Evolutionary conservation across 192 early-diverging fungal species (phyloP).

Genomic region (Rhizophlyctis rosea): DNA sequence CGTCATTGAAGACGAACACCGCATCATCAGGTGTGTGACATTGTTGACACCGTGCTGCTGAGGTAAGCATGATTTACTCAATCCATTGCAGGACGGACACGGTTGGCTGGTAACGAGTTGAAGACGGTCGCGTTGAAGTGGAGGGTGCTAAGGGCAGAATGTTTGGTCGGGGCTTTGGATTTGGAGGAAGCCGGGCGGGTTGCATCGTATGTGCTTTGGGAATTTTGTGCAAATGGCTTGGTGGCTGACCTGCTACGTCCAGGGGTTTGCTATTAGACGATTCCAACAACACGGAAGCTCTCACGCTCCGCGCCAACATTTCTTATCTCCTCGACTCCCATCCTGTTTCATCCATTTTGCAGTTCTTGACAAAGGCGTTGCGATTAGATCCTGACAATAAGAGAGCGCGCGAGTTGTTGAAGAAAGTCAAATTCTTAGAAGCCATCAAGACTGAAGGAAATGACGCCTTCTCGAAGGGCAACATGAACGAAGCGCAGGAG

Average conservation of each 20-base stretch:
- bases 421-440: conserved; percentile 64
- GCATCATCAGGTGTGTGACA: too few species aligned
- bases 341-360: conserved; percentile 29
- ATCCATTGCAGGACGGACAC: not conserved
- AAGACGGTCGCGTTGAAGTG: conserved; percentile 49
- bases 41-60: too few species aligned
- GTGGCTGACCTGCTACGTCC: not conserved
- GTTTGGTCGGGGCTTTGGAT: conserved; percentile 58
- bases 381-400: conserved; percentile 76
- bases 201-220: conserved; percentile 41
- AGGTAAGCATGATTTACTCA: too few species aligned
- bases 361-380: conserved; percentile 53
- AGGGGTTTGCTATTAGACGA: conserved; percentile 61
- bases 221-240: not conserved
- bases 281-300: conserved; percentile 66
- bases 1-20: conserved; percentile 23
- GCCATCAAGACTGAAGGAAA: conserved; percentile 69
- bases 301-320: conserved; percentile 62
- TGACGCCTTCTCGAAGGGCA: conserved; percentile 61
- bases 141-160: conserved; percentile 64
- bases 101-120: conserved; percentile 20
- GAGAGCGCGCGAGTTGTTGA: conserved; percentile 61
- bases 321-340: conserved; percentile 65
- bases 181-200: conserved; percentile 61
- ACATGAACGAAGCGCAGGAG: conserved; percentile 60